Conservation (phyloP, 306 rosid genomes). For the Acacia crassicarpa region DNA sequence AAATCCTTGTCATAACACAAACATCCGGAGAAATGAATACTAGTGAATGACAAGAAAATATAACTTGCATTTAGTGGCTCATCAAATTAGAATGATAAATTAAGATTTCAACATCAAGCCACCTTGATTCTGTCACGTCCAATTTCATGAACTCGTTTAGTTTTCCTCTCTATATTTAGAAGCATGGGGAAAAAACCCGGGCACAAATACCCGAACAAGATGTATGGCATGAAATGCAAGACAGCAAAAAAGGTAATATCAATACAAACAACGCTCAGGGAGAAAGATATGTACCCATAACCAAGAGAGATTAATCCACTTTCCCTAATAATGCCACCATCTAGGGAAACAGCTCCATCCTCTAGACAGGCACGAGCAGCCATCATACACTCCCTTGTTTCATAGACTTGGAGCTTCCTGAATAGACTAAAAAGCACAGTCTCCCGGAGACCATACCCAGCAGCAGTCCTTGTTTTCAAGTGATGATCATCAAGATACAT, state of each 20-base stretch:
- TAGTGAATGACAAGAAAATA: background rate
- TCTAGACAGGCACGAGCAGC: slow-evolving; percentile 49
- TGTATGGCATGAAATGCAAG: background rate
- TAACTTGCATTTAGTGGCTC: background rate
- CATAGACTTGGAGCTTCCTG: slow-evolving; percentile 59
- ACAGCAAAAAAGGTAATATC: background rate
- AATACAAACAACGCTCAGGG: background rate
- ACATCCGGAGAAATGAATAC: background rate
- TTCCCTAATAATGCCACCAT: slow-evolving; percentile 61
- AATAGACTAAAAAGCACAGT: slow-evolving; percentile 56
- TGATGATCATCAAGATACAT: slow-evolving; percentile 43
- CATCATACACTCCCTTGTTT: slow-evolving; percentile 49
- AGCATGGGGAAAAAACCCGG: background rate
- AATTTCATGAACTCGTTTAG: background rate
- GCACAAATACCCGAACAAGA: background rate
- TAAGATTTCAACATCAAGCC: background rate
- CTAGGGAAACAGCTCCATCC: slow-evolving; percentile 69
- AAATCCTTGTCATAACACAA: background rate
- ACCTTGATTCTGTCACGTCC: background rate
- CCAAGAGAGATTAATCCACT: slow-evolving; percentile 51
- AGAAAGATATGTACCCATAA: slow-evolving; percentile 40
- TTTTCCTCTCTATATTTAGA: background rate
- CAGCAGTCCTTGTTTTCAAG: slow-evolving; percentile 36
- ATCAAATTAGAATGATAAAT: background rate
- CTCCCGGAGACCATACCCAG: slow-evolving; percentile 59